These are phyloP conservation scores for Aspergillus olivimuriae DNA, from an alignment of 495 filamentous ascomycete species.

Conservation along the genomic window DNA sequence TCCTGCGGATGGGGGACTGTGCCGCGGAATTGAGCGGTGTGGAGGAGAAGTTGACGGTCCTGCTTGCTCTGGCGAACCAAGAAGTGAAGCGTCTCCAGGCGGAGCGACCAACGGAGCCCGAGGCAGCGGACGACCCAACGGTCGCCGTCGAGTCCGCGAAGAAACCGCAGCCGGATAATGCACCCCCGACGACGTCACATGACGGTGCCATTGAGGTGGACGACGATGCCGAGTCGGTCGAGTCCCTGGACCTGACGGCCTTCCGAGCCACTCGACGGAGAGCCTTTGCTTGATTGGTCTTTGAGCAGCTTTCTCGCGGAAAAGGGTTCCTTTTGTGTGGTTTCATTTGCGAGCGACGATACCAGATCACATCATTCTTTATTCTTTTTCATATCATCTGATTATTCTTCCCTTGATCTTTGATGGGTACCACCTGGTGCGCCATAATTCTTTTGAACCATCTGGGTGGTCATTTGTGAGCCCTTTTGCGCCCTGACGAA, in stretches of 20 bases:
- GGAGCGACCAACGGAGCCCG: constrained; percentile 26
- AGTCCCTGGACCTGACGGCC: constrained; percentile 37
- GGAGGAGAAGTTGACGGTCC: constrained; percentile 44
- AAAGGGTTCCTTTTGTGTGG: not conserved
- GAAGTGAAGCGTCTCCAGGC: constrained; percentile 35
- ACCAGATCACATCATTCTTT: constrained; percentile 1
- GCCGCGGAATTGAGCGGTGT: constrained; percentile 63
- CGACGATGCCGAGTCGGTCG: constrained; percentile 30
- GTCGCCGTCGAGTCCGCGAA: constrained; percentile 9
- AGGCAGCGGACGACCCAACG: constrained; percentile 14
- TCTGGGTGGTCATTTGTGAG: not conserved
- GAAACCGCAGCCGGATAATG: constrained; percentile 8
- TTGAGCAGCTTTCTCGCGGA: not conserved
- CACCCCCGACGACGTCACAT: constrained; percentile 1
- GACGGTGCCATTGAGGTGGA: constrained; percentile 37
- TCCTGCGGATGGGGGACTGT: constrained; percentile 79
- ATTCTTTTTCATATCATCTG: not conserved
- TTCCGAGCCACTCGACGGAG: constrained; percentile 31
- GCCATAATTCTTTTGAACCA: not conserved
- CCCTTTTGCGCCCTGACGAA: constrained; percentile 1
- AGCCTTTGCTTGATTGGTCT: not conserved
- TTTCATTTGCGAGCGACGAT: constrained; percentile 6
- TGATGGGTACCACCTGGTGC: not conserved
- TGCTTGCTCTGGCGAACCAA: constrained; percentile 31
- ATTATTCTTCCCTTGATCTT: not conserved